phyloP scores from a whole-genome alignment of 2,329 filamentous ascomycete species.

The Penicillium capsulatum region DNA sequence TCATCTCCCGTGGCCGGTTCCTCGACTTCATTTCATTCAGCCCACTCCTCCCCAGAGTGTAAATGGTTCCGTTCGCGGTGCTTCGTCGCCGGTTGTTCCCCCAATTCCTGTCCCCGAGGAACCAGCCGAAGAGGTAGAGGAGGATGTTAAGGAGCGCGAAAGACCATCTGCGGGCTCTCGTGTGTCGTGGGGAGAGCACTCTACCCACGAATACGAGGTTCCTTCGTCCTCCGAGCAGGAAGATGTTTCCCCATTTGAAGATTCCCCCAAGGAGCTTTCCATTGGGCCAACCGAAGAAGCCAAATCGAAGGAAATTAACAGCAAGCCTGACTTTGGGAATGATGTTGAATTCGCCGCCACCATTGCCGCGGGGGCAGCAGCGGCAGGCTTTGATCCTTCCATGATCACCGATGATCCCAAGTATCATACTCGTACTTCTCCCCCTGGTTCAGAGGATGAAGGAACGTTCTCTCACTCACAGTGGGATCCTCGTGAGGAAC shows the following conservation, averaged over 20 bases:
- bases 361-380: constrained; percentile 63
- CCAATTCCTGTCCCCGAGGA: constrained; percentile 24
- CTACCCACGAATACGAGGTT: constrained; percentile 61
- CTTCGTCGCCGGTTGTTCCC: constrained; percentile 28
- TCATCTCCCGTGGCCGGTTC: constrained; percentile 45
- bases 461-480: constrained; percentile 50
- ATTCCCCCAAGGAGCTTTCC: constrained; percentile 11
- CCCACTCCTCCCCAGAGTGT: constrained; percentile 54
- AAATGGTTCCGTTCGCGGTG: constrained; percentile 36
- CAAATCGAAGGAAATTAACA: constrained; percentile 2
- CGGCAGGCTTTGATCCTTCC: constrained; percentile 67
- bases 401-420: constrained; percentile 64
- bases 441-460: constrained; percentile 57
- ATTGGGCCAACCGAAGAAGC: constrained; percentile 6
- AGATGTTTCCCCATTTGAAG: constrained; percentile 15
- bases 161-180: constrained; percentile 49
- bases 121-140: constrained; percentile 29
- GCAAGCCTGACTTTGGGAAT: constrained; percentile 51
- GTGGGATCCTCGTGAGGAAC: constrained; percentile 44
- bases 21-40: constrained; percentile 53
- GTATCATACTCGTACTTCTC: constrained; percentile 61
- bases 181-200: constrained; percentile 63
- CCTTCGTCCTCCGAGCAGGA: constrained; percentile 48
- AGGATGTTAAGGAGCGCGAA: constrained; percentile 37
- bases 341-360: constrained; percentile 67